Evolutionary conservation across 768 basidiomycete genomes (phyloP).

Genomic region (Mycena leptocephala): DNA sequence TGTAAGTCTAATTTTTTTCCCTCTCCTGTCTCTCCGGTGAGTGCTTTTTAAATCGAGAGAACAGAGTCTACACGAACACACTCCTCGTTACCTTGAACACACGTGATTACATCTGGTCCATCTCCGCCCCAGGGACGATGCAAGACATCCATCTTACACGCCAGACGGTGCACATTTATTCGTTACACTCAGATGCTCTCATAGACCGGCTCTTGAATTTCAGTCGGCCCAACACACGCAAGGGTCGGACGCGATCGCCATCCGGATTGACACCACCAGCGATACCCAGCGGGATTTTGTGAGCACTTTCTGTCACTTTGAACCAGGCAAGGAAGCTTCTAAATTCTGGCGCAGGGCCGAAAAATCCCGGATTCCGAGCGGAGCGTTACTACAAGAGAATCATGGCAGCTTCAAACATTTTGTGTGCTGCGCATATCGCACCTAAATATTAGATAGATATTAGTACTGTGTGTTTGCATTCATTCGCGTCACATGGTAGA

Average conservation of each 20-base stretch:
- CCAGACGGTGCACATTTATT: neutral
- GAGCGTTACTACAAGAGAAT: too few species aligned
- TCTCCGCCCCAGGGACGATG: neutral
- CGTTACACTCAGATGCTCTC: too few species aligned
- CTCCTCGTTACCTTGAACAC: slow-evolving; percentile 14
- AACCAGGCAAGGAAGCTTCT: too few species aligned
- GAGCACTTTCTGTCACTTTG: too few species aligned
- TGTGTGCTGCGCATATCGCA: too few species aligned
- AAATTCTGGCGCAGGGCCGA: too few species aligned
- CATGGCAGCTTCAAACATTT: too few species aligned
- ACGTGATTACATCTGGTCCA: slow-evolving; percentile 1
- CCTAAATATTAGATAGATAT: too few species aligned
- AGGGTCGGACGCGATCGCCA: neutral
- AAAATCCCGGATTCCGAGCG: too few species aligned
- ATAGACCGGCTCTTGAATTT: neutral
- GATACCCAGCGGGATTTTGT: neutral
- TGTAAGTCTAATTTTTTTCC: neutral
- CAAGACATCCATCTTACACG: neutral
- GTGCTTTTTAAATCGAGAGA: neutral
- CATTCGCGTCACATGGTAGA: too few species aligned
- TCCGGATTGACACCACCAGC: neutral
- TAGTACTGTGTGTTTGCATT: too few species aligned
- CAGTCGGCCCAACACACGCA: neutral
- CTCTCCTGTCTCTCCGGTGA: neutral
- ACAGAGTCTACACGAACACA: slow-evolving; percentile 14